Percentiles rank a stretch among this genome's conserved stretches.
These are phyloP conservation scores for Phytopythium helicoides DNA, from an alignment of 352 stramenopile genomes.

Conservation along the genomic window DNA sequence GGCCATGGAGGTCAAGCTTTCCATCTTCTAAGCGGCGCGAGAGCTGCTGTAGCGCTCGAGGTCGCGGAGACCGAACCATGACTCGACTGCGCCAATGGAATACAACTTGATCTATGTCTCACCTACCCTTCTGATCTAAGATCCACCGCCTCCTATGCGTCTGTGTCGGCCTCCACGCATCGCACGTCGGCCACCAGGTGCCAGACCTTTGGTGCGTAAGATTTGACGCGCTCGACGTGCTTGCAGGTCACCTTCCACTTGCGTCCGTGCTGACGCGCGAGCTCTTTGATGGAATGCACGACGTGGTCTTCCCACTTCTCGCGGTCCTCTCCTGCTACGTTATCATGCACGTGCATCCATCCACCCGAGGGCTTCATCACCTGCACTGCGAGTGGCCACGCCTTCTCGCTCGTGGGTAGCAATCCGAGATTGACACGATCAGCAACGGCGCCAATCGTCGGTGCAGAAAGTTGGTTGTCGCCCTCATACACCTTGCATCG, in stretches of 20 bases:
- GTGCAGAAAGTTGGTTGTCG: conserved; percentile 85
- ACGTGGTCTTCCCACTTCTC: conserved; percentile 76
- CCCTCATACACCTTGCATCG: conserved; percentile 80
- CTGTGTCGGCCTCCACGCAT: conserved; percentile 19
- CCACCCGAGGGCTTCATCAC: conserved; percentile 88
- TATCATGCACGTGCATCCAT: conserved; percentile 96
- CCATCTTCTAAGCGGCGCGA: conserved; percentile 70
- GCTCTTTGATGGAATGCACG: conserved; percentile 35
- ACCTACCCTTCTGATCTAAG: too few species aligned
- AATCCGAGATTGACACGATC: conserved; percentile 95
- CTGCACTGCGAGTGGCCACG: conserved; percentile 90
- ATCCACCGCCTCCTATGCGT: background rate
- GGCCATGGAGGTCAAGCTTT: conserved; percentile 88
- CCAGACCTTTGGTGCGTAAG: conserved; percentile 89
- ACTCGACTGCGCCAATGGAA: too few species aligned
- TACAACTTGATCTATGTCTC: too few species aligned
- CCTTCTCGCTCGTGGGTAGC: conserved; percentile 93
- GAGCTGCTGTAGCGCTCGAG: background rate
- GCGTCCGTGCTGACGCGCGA: conserved; percentile 50
- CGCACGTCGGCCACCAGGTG: conserved; percentile 88
- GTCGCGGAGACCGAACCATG: too few species aligned
- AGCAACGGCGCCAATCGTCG: conserved; percentile 70
- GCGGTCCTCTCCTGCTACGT: conserved; percentile 87
- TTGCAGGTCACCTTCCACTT: conserved; percentile 74
- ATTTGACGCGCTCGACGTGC: conserved; percentile 91